Evolutionary conservation across 495 filamentous ascomycete genomes (phyloP).

Genomic region (Annulohypoxylon moriforme): DNA sequence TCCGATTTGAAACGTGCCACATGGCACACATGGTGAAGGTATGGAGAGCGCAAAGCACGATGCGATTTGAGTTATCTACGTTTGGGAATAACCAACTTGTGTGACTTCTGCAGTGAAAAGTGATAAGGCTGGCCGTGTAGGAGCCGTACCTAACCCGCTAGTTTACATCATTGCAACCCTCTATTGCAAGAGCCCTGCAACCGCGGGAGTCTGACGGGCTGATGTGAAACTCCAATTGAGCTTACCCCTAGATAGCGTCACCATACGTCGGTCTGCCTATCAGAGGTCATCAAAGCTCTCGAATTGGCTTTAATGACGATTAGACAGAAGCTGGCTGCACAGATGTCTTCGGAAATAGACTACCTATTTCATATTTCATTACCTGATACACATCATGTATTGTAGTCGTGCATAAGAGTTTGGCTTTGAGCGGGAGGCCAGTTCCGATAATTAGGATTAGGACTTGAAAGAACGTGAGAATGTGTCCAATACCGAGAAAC

Average conservation of each 20-base stretch:
- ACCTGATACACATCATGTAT: constrained; percentile 10
- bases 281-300: not conserved
- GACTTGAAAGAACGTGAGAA: not conserved
- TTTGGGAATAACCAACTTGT: constrained; percentile 3
- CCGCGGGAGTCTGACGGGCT: constrained; percentile 36
- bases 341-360: constrained; percentile 5
- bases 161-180: constrained; percentile 36
- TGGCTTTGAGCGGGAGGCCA: not conserved
- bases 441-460: not conserved
- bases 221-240: constrained; percentile 36
- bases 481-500: not conserved
- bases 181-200: constrained; percentile 25
- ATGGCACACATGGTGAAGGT: constrained; percentile 8
- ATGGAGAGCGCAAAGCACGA: not conserved
- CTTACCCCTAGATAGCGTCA: constrained; percentile 37
- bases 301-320: not conserved
- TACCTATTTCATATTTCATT: not conserved
- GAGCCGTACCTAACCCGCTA: not conserved
- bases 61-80: constrained; percentile 4
- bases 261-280: constrained; percentile 5
- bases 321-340: constrained; percentile 18
- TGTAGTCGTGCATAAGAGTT: constrained; percentile 19
- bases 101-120: not conserved
- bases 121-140: not conserved
- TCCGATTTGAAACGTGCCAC: constrained; percentile 28